These are phyloP conservation scores for Perkinsus chesapeaki DNA, from an alignment of 169 alveolate genomes.

Conservation along the genomic window DNA sequence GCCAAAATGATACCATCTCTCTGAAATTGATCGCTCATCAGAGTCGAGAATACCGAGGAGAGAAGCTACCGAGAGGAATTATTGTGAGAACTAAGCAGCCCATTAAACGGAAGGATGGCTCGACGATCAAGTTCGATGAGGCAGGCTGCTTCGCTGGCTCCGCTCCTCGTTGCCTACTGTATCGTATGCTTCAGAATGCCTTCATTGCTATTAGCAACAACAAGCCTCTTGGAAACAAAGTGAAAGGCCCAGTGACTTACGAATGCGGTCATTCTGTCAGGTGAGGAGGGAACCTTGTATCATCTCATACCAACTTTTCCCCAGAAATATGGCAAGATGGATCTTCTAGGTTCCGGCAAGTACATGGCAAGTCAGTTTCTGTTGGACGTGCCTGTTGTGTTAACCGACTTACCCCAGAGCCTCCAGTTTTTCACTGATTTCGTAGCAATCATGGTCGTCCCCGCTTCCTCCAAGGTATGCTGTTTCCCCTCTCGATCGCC, in stretches of 20 bases:
- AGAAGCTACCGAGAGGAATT: slow-evolving; percentile 44
- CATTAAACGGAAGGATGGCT: slow-evolving; percentile 40
- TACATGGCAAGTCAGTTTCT: background rate
- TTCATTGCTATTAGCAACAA: slow-evolving; percentile 37
- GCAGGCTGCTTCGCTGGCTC: background rate
- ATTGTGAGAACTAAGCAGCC: slow-evolving; percentile 40
- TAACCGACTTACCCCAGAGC: background rate
- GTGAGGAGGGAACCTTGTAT: background rate
- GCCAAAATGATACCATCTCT: background rate
- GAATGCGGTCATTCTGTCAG: background rate
- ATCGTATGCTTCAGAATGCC: slow-evolving; percentile 27
- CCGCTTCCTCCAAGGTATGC: background rate
- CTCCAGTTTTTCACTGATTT: background rate
- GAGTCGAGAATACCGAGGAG: slow-evolving; percentile 19
- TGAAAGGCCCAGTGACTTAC: slow-evolving; percentile 43
- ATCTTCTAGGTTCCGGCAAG: background rate
- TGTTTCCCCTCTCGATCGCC: background rate
- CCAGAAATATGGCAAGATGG: background rate
- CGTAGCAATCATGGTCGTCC: background rate
- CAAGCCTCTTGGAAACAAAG: slow-evolving; percentile 33
- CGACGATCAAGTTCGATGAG: slow-evolving; percentile 43
- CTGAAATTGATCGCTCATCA: background rate
- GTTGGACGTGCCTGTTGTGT: background rate
- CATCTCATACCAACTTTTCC: background rate
- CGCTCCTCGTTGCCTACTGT: background rate